Evolutionary conservation across 2,329 filamentous ascomycete species (phyloP), one percentile per base, ranked within the genome.

Genomic region (Fusarium foetens): DNA sequence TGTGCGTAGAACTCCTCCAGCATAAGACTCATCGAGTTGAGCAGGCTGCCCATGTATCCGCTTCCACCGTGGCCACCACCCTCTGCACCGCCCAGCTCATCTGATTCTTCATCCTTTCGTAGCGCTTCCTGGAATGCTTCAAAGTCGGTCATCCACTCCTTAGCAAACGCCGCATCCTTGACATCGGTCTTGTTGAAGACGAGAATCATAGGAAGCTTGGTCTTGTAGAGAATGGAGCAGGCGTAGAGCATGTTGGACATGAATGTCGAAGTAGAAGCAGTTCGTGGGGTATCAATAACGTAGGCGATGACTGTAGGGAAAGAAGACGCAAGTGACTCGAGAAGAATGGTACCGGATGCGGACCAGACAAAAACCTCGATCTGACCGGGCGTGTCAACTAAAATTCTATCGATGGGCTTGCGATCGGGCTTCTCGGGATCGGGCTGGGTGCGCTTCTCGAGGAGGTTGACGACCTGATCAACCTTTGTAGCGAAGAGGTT

Each of bases 211-310:
- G 96, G 96, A 1, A 99, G 87, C 81, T 97, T 97, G 4, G 95
- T 98, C 86, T 98, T 98, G 89, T 99, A 99, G 21, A 99, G 89
- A 72, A 99, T 99, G 67, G 93, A 97, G 86, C 96, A 98, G 27
- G 96, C 96, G 82, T 99, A 99, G 46, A 99, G 91, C 96, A 99
- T 99, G 84, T 99, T 99, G 81, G 93, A 97, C 96, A 99, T 99
- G 83, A 99, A 99, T 0, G 96, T 99, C 71, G 93, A 95, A 0
- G 96, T 98, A 42, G 94, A 97, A 39, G 93, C 91, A 19, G 95
- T 97, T 59, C 96, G 91, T 7, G 97, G 96, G 4, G 96, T 99
- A 82, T 99, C 96, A 81, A 99, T 97, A 66, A 99, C 89, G 83
- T 98, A 99, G 63, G 96, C 96, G 76, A 99, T 94, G 43, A 99